Evolutionary conservation across 148 eudicot genomes (phyloP), one percentile per base, ranked within the genome.

Genomic region (Rhododendron vialii): DNA sequence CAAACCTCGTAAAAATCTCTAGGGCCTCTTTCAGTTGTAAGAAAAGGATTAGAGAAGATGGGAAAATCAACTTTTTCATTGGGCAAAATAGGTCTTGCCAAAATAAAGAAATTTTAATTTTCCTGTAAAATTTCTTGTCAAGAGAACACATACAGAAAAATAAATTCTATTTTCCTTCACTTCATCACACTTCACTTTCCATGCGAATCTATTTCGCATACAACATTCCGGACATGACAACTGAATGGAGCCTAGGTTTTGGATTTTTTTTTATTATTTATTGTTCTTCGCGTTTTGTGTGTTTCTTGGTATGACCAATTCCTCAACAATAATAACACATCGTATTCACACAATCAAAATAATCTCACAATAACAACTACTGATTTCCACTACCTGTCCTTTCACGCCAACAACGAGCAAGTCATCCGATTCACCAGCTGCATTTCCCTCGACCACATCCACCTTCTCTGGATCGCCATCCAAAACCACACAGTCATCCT

Each of bases 391-490:
- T 80, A 80, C 83, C 83, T 80, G 83, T 57, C 83, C 83, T 47
- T 53, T 80, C 43, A 51, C 83, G 63, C 83, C 83, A 30, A 80
- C 83, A 51, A 80, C 22, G 65, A 51, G n/a, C 83, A 80, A 80
- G 80, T 94, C 98, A 89, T 93, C 95, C 7, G 90, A 86, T 55
- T 90, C 95, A 78, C 80, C 89, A 0, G 7, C 87, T 2, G 51
- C 50, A 33, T 83, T 84, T 79, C 86, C 84, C 53, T 15, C 89
- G 50, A 88, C 84, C 30, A 74, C 77, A 57, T 45, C 57, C 11
- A 86, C 88, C 80, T 93, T 92, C 84, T 94, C 95, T 0, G 96
- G 96, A 80, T 95, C 96, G 48, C 92, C 92, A 69, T 93, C 96
- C 91, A 93, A 88, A 38, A 95, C 85, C 83, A 95, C 93, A 84